phyloP scores from a whole-genome alignment of 1,284 basidiomycete genomes.

The Phylloporus gajari region DNA sequence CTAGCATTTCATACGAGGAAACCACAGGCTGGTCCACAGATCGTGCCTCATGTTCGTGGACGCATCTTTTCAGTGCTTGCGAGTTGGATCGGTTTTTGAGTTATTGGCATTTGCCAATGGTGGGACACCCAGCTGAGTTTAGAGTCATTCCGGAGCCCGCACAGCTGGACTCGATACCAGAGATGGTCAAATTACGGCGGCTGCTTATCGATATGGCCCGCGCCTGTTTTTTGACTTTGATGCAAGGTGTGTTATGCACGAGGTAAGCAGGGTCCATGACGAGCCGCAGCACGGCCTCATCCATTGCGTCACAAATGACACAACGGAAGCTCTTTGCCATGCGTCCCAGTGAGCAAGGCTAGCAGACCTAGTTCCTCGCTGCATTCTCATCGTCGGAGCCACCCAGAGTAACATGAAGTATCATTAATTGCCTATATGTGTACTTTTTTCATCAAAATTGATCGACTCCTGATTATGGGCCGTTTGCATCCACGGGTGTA shows the following conservation, averaged over 20 bases:
- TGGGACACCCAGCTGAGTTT: too few relatives aligned
- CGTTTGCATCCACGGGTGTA: neutral
- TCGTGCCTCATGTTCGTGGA: too few relatives aligned
- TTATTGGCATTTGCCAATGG: too few relatives aligned
- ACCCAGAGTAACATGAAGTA: neutral
- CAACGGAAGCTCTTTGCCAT: neutral
- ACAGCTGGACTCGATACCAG: too few relatives aligned
- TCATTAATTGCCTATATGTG: neutral
- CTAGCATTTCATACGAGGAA: too few relatives aligned
- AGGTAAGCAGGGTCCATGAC: neutral
- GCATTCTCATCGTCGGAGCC: neutral
- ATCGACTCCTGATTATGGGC: neutral
- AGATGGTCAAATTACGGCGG: too few relatives aligned
- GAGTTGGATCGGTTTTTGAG: too few relatives aligned
- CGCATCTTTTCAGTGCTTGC: too few relatives aligned
- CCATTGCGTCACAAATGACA: too few relatives aligned
- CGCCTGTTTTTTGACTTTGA: neutral
- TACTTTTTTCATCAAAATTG: neutral
- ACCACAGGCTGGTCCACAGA: too few relatives aligned
- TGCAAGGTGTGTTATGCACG: neutral
- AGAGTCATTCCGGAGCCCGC: too few relatives aligned
- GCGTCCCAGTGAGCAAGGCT: neutral
- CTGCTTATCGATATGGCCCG: neutral
- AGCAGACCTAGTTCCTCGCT: neutral
- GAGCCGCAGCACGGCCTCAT: too few relatives aligned